Base-by-base conservation (phyloP, 2,329 filamentous ascomycete species). In the Phaeosphaeria sp. region DNA sequence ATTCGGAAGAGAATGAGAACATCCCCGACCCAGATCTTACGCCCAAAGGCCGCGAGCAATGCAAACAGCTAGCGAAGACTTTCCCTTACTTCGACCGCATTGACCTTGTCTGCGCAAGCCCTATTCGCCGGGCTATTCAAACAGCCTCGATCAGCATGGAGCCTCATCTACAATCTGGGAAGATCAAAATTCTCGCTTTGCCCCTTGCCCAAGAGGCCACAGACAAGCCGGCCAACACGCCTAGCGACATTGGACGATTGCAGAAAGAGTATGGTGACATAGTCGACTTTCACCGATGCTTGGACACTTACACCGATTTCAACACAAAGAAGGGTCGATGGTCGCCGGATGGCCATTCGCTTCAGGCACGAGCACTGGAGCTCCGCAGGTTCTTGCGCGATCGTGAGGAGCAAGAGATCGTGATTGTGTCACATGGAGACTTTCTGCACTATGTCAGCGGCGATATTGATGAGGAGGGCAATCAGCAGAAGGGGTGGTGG, bases 391-490 rank as follows among this genome's bases (percentile, higher is more conserved):
- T 58, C 42, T 43, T 58, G 17, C 52, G 47, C 1, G 52, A 51
- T 18, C 47, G 47, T 17, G 52, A 58, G 18, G 56, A 48, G n/a
- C 22, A 55, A 13, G 56, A 58, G 36, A 39, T 55, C 22, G 52
- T 89, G 0, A 83, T 92, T 1, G 91, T 95, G 6, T 89, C 90
- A 4, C 92, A 96, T 69, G 92, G 92, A 1, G 90, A 89, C 0
- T 90, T 93, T 67, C 72, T 96, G 69, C 92, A 96, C 75, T 95
- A 91, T 69, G 79, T 96, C 61, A 94, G 90, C 0, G 85, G 92
- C 62, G 92, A 96, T 69, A 9, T 51, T n/a, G 20, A 43, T n/a
- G 46, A 27, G 25, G 46, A 54, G 7, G 52, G 46, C 17, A 42
- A 18, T 18, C 44, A 46, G 46, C 27, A 39, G 41, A 46, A 47